A percentile compares a stretch with the other conserved stretches of the same genome.
Evolutionary conservation across 2,329 filamentous ascomycete species (phyloP).

Genomic region (Calonectria pteridis): DNA sequence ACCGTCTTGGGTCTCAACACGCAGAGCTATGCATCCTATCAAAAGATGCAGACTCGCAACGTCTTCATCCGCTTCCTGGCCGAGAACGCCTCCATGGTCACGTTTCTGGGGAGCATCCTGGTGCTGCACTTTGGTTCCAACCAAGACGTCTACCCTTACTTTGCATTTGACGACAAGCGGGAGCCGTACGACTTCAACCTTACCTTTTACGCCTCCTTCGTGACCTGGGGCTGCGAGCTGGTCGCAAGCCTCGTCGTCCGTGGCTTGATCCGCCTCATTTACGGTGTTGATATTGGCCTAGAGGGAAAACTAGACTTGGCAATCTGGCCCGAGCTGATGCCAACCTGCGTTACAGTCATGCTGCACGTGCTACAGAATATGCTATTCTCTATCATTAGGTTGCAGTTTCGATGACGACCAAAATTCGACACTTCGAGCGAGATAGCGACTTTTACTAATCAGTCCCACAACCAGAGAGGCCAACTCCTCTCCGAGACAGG

Average conservation of each 20-base stretch:
- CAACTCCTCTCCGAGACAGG: not conserved
- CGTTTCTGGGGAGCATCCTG: slow-evolving; percentile 74
- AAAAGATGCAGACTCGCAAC: slow-evolving; percentile 74
- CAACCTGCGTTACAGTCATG: slow-evolving; percentile 74
- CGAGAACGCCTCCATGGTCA: slow-evolving; percentile 77
- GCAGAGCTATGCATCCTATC: slow-evolving; percentile 73
- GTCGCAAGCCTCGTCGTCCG: slow-evolving; percentile 71
- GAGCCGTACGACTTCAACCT: slow-evolving; percentile 72
- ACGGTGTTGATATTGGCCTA: slow-evolving; percentile 71
- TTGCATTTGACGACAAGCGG: slow-evolving; percentile 67
- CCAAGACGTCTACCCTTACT: slow-evolving; percentile 77
- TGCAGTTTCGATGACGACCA: slow-evolving; percentile 63
- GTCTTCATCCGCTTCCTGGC: slow-evolving; percentile 76
- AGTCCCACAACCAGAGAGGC: not conserved
- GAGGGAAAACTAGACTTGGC: slow-evolving; percentile 75
- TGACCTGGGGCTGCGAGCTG: slow-evolving; percentile 78
- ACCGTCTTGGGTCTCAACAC: slow-evolving; percentile 66
- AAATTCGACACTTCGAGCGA: not conserved
- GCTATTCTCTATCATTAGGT: slow-evolving; percentile 76
- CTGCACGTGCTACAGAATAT: slow-evolving; percentile 79
- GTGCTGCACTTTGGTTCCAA: slow-evolving; percentile 77
- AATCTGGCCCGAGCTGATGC: slow-evolving; percentile 76
- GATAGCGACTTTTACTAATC: not conserved
- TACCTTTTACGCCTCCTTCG: slow-evolving; percentile 72
- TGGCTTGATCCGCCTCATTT: slow-evolving; percentile 68